Percentiles rank a stretch among this genome's conserved stretches.
Evolutionary conservation across 1,284 basidiomycete species (phyloP).

Genomic region (Stygiomarasmius scandens): DNA sequence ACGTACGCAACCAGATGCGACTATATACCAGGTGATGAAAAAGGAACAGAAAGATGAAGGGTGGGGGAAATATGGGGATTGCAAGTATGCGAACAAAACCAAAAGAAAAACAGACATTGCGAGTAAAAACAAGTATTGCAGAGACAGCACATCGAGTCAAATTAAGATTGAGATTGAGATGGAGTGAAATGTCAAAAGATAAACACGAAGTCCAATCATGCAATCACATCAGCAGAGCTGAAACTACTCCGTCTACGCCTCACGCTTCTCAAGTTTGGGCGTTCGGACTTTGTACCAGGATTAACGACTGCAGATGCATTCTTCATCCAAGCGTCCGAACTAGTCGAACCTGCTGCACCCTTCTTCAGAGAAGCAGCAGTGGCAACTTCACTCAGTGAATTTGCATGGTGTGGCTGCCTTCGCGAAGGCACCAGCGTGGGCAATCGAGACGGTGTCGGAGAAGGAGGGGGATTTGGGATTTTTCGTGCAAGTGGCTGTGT

Average conservation of each 20-base stretch:
- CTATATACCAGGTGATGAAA: neutral
- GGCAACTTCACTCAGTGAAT: conserved; percentile 56
- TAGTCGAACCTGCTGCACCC: conserved; percentile 31
- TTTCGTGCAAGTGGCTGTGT: conserved; percentile 36
- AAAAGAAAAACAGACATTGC: neutral
- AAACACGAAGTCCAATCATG: conserved; percentile 38
- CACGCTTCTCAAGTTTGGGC: conserved; percentile 70
- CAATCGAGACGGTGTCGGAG: conserved; percentile 71
- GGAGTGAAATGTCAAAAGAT: conserved; percentile 8
- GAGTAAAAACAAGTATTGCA: neutral
- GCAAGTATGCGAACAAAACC: neutral
- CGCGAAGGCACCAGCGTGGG: conserved; percentile 62
- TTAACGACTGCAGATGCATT: conserved; percentile 69
- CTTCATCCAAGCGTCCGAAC: conserved; percentile 71
- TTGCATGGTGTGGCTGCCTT: conserved; percentile 54
- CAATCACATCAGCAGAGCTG: conserved; percentile 78
- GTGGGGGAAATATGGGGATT: conserved; percentile 3
- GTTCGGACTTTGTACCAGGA: conserved; percentile 65
- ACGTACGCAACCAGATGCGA: neutral
- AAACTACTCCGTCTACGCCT: conserved; percentile 80
- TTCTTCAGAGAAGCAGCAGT: conserved; percentile 38
- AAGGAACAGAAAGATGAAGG: neutral
- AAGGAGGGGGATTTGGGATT: conserved; percentile 43
- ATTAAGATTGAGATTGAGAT: neutral
- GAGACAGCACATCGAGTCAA: conserved; percentile 1